Evolutionary conservation across 2,329 filamentous ascomycete species (phyloP).

Genomic region (Biscogniauxia sp.): DNA sequence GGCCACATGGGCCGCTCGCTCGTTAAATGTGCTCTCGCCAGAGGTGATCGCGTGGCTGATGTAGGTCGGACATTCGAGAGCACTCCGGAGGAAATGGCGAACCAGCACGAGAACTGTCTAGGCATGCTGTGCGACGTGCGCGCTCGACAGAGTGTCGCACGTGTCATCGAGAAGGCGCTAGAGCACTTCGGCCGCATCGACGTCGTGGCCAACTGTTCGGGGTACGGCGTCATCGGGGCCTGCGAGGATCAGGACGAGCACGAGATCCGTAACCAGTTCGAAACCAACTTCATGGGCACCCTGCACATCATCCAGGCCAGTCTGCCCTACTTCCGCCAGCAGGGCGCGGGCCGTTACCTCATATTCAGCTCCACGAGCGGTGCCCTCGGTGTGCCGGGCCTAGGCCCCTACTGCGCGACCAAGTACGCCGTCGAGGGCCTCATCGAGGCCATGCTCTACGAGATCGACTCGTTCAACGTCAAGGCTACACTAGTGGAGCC

Average conservation of each 20-base stretch:
- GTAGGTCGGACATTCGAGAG: slow-evolving; percentile 84
- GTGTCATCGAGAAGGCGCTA: slow-evolving; percentile 68
- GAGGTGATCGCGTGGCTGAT: slow-evolving; percentile 80
- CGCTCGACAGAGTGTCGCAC: slow-evolving; percentile 71
- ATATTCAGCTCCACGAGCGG: slow-evolving; percentile 94
- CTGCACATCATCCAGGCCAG: slow-evolving; percentile 89
- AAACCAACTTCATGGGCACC: slow-evolving; percentile 96
- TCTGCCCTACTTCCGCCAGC: slow-evolving; percentile 80
- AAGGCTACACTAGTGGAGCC: slow-evolving; percentile 93
- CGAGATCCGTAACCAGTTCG: slow-evolving; percentile 92
- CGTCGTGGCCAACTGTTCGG: slow-evolving; percentile 88
- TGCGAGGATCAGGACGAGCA: slow-evolving; percentile 97
- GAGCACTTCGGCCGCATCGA: slow-evolving; percentile 78
- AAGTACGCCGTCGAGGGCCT: slow-evolving; percentile 97
- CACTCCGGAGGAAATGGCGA: slow-evolving; percentile 67
- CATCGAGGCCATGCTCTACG: slow-evolving; percentile 95
- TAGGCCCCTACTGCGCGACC: slow-evolving; percentile 93
- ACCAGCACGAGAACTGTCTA: slow-evolving; percentile 70
- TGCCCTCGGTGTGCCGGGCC: slow-evolving; percentile 85
- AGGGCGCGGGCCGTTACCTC: slow-evolving; percentile 75
- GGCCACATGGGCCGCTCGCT: slow-evolving; percentile 94
- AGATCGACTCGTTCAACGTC: slow-evolving; percentile 86
- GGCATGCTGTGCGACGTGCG: slow-evolving; percentile 89
- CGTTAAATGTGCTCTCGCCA: slow-evolving; percentile 75
- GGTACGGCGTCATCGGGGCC: slow-evolving; percentile 91